Evolutionary conservation across 306 rosid genomes (phyloP), one percentile per base, ranked within the genome.

Genomic region (Quercus ilex): DNA sequence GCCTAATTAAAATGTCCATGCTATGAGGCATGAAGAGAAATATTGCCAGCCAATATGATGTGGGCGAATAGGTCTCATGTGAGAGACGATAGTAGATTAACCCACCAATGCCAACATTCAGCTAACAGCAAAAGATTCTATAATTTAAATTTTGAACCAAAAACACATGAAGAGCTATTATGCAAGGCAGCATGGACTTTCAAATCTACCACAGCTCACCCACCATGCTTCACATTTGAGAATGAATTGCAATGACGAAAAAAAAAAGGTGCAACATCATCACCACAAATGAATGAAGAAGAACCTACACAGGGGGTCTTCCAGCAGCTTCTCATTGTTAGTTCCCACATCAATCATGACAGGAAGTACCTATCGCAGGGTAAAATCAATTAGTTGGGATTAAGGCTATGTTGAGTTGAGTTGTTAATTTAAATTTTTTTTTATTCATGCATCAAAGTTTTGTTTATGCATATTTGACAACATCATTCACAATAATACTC

Each of bases 321-420:
- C 77, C 19, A 93, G 89, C 77, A 96, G 79, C 89, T 86, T 87
- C 83, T 91, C 92, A 78, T 93, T 96, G 90, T 96, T 92, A 82
- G 97, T 96, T 76, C 99, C 99, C 69, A 93, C 93, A 73, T 96
- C 99, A 91, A 96, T 91, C 99, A 96, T 96, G 69, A 96, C 96
- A 69, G 99, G 98, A 79, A 96, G 99, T 74, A 96, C 99, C 99
- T 96, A 77, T 43, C 14, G 31, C 31, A 78, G 38, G 63, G 64
- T 52, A 67, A 65, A 65, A 65, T 65, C 15, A 30, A 65, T 17
- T 18, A 65, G 49, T 33, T 31, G 71, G 21, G 71, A 65, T 18
- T 8, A 67, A 35, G 71, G 51, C 33, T 23, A 20, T 1, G 65
- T 17, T 18, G 71, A 19, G 72, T 35, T 33, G 49, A 10, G 49